Evolutionary conservation across 352 stramenopile genomes (phyloP).

Genomic region (Pythium phragmitis): DNA sequence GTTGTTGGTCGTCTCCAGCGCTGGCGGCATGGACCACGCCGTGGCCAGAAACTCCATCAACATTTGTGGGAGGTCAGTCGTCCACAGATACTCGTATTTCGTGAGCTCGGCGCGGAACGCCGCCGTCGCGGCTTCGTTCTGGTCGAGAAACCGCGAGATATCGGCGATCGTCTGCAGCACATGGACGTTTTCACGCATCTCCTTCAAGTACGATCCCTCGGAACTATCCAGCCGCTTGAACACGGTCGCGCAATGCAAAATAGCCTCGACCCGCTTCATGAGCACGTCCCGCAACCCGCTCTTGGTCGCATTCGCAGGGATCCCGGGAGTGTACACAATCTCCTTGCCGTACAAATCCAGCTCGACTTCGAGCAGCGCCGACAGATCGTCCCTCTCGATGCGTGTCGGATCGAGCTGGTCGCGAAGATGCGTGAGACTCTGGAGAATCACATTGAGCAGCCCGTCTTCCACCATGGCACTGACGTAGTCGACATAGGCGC

Average conservation of each 20-base stretch:
- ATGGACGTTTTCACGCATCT: conserved; percentile 84
- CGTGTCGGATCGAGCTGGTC: conserved; percentile 83
- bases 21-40: conserved; percentile 43
- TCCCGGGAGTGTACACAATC: conserved; percentile 78
- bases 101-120: conserved; percentile 69
- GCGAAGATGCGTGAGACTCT: conserved; percentile 66
- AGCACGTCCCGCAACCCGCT: conserved; percentile 63
- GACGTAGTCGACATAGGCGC: conserved; percentile 91
- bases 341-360: conserved; percentile 88
- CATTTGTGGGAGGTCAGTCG: conserved; percentile 87
- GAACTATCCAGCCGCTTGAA: conserved; percentile 87
- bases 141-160: conserved; percentile 79
- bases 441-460: conserved; percentile 66
- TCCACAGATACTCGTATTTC: conserved; percentile 93
- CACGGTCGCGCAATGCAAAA: conserved; percentile 59
- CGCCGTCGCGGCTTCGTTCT: conserved; percentile 66
- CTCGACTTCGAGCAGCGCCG: conserved; percentile 89
- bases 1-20: not conserved
- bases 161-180: conserved; percentile 75
- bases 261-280: conserved; percentile 65
- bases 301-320: conserved; percentile 30
- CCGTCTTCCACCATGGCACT: conserved; percentile 90
- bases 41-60: conserved; percentile 81
- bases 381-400: conserved; percentile 81
- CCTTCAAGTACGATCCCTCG: conserved; percentile 87